phyloP scores from a whole-genome alignment of 768 basidiomycete genomes.

The Podaxis sp. region DNA sequence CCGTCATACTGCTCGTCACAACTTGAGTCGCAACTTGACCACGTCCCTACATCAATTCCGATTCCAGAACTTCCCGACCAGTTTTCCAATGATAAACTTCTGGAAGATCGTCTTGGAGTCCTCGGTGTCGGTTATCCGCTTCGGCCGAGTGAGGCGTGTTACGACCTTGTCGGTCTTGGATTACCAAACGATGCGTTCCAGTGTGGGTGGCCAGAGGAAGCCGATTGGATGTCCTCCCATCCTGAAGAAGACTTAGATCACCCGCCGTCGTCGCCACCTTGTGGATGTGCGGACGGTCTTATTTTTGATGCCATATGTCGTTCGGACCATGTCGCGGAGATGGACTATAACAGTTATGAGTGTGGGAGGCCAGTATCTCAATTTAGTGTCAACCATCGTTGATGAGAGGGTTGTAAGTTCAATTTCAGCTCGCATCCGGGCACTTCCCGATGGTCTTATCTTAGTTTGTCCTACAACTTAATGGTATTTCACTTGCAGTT shows the following conservation, averaged over 20 bases:
- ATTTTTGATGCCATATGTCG: too few species aligned
- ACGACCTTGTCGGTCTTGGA: conserved; percentile 1
- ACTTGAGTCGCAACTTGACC: neutral
- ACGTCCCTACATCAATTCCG: neutral
- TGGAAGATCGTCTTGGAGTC: conserved; percentile 4
- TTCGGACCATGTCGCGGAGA: too few species aligned
- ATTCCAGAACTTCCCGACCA: neutral
- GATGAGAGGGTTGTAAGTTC: too few species aligned
- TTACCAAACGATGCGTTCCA: neutral
- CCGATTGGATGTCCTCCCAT: neutral
- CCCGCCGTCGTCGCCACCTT: neutral
- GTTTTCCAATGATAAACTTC: neutral
- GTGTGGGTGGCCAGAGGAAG: neutral
- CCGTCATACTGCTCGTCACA: neutral
- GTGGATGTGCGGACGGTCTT: too few species aligned
- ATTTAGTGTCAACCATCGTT: too few species aligned
- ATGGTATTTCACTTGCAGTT: neutral
- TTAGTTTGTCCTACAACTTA: too few species aligned
- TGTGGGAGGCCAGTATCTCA: too few species aligned
- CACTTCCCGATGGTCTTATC: too few species aligned
- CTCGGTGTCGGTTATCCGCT: conserved; percentile 3
- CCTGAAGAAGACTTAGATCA: neutral
- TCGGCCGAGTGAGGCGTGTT: conserved; percentile 1
- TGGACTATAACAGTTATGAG: too few species aligned
- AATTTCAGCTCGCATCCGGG: too few species aligned